These are phyloP conservation scores for Cercospora canescens DNA, from an alignment of 2,329 filamentous ascomycete species.

Conservation along the genomic window DNA sequence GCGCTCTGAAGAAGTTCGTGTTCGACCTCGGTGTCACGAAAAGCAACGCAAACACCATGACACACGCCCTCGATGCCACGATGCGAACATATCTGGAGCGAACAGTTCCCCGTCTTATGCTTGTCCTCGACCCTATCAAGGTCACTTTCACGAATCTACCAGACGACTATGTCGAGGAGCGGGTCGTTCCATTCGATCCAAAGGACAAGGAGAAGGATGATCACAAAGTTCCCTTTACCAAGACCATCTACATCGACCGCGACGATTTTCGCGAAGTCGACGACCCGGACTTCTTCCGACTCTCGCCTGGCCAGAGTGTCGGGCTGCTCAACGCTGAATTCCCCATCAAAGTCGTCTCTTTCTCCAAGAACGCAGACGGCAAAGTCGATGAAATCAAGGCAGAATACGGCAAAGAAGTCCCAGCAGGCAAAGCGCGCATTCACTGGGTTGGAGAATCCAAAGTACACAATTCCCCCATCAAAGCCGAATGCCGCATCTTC, in stretches of 20 bases:
- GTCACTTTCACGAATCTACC: conserved; percentile 78
- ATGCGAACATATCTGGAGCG: conserved; percentile 84
- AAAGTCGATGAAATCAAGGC: conserved; percentile 68
- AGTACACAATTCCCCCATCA: conserved; percentile 59
- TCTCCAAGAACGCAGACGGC: conserved; percentile 67
- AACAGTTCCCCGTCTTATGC: conserved; percentile 84
- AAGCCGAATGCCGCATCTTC: conserved; percentile 74
- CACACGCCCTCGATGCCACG: conserved; percentile 78
- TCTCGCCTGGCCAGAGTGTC: conserved; percentile 72
- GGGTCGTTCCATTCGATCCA: conserved; percentile 76
- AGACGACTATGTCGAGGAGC: conserved; percentile 63
- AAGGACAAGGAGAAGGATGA: conserved; percentile 71
- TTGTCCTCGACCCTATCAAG: conserved; percentile 81
- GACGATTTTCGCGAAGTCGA: conserved; percentile 75
- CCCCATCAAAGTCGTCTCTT: conserved; percentile 68
- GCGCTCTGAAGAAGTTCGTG: conserved; percentile 84
- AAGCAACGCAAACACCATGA: conserved; percentile 74
- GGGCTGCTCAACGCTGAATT: conserved; percentile 71
- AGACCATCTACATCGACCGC: conserved; percentile 81
- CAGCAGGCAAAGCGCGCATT: conserved; percentile 58
- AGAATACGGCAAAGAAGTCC: conserved; percentile 65
- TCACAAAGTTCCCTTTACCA: conserved; percentile 66
- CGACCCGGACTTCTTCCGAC: conserved; percentile 73
- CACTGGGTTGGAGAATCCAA: conserved; percentile 82
- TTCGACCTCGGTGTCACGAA: conserved; percentile 91